Percentiles rank a stretch among this genome's conserved stretches.
These are phyloP conservation scores for Cyclotella atomus DNA, from an alignment of 108 stramenopile genomes.

Conservation along the genomic window DNA sequence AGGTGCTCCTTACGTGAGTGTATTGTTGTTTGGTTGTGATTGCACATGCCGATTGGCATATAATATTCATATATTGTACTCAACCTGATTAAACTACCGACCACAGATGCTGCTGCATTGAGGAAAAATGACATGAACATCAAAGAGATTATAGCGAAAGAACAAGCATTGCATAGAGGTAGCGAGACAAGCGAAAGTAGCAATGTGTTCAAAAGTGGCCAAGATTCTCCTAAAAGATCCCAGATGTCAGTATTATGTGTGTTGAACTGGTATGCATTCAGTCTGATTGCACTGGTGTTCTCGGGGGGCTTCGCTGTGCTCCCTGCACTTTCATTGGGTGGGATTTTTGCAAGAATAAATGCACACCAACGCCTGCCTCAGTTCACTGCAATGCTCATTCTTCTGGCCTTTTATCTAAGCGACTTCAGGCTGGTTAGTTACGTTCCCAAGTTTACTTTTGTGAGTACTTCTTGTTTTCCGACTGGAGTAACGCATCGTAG, in stretches of 20 bases:
- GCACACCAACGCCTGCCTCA: conserved; percentile 58
- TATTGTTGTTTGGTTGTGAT: background rate
- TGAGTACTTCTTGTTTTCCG: background rate
- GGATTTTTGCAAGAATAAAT: conserved; percentile 66
- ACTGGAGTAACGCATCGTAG: background rate
- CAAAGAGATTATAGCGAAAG: conserved; percentile 17
- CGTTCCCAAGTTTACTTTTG: conserved; percentile 74
- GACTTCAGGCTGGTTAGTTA: conserved; percentile 65
- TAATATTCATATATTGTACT: conserved; percentile 24
- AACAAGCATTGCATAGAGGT: conserved; percentile 5
- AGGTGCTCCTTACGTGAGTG: conserved; percentile 64
- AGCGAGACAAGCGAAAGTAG: background rate
- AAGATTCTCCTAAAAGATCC: conserved; percentile 13
- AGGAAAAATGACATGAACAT: conserved; percentile 61
- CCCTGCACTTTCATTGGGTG: conserved; percentile 42
- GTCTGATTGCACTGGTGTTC: conserved; percentile 47
- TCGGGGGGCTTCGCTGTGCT: conserved; percentile 52
- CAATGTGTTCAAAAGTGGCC: background rate
- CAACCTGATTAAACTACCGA: background rate
- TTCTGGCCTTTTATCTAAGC: conserved; percentile 59
- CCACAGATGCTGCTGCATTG: conserved; percentile 48
- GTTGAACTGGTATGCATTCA: conserved; percentile 55
- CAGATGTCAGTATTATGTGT: conserved; percentile 41
- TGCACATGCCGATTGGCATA: no score
- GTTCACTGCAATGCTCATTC: conserved; percentile 48